Evolutionary conservation across 169 alveolate species (phyloP).

Genomic region (Eimeria acervulina): DNA sequence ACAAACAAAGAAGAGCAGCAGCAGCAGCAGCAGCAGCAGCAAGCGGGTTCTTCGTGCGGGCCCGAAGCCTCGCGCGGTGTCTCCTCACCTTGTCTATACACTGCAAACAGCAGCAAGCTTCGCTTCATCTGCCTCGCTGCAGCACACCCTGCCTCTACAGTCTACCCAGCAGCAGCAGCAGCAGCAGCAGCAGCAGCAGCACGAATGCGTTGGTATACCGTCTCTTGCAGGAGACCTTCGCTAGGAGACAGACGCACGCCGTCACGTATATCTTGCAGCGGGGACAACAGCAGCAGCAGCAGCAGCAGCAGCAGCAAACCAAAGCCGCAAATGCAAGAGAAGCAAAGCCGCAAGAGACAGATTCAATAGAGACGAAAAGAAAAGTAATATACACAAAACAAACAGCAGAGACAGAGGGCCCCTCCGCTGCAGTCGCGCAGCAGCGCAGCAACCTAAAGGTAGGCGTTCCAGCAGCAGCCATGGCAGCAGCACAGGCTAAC

Average conservation of each 20-base stretch:
- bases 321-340: not conserved
- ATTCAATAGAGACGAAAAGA: too few species aligned
- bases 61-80: not conserved
- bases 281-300: too few species aligned
- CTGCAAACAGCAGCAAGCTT: not conserved
- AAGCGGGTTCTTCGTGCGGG: conserved; percentile 24
- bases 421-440: too few species aligned
- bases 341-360: not conserved
- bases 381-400: too few species aligned
- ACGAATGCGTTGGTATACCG: conserved; percentile 3
- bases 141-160: conserved; percentile 39
- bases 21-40: not conserved
- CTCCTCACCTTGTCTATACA: not conserved
- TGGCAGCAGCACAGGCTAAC: conserved; percentile 17
- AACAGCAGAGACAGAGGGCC: too few species aligned
- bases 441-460: not conserved
- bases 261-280: not conserved
- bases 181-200: conserved; percentile 18
- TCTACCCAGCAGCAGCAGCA: not conserved
- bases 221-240: conserved; percentile 44
- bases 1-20: not conserved
- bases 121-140: conserved; percentile 56
- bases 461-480: not conserved
- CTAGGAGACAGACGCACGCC: conserved; percentile 23
- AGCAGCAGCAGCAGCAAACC: not conserved